Conservation (phyloP, 257 asterid genomes). For the Gentiana straminea region DNA sequence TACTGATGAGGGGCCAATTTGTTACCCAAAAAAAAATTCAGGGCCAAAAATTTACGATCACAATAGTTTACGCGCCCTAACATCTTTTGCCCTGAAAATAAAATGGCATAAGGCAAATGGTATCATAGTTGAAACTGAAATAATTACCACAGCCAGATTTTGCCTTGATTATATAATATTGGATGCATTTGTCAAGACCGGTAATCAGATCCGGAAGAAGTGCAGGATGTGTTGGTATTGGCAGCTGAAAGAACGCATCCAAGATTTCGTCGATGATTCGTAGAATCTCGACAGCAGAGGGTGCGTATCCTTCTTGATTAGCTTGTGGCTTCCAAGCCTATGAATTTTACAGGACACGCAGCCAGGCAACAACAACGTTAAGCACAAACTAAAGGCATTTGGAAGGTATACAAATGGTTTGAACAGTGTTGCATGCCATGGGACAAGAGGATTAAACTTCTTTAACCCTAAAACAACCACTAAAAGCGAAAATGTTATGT, state of each 20-base stretch:
- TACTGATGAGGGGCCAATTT: no score
- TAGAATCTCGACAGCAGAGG: slow-evolving; percentile 84
- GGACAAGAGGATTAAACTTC: no score
- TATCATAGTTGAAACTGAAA: slow-evolving; percentile 1
- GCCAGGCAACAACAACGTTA: no score
- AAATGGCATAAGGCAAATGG: not conserved
- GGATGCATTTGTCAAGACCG: slow-evolving; percentile 87
- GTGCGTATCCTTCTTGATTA: slow-evolving; percentile 78
- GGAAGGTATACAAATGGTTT: no score
- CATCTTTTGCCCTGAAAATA: not conserved
- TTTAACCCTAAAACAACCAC: no score
- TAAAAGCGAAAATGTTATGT: no score
- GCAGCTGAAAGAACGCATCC: slow-evolving; percentile 86
- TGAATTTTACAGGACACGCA: slow-evolving; percentile 4
- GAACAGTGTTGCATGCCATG: no score
- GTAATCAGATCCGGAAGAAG: slow-evolving; percentile 72
- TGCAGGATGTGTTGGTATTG: slow-evolving; percentile 96
- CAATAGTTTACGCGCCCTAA: no score
- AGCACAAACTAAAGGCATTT: no score
- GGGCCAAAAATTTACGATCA: no score
- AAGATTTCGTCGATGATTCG: slow-evolving; percentile 79
- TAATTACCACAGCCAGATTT: slow-evolving; percentile 87
- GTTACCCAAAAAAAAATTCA: no score
- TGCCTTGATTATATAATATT: slow-evolving; percentile 66
- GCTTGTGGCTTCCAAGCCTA: slow-evolving; percentile 86